Base-by-base conservation (phyloP, 2,329 filamentous ascomycete genomes). In the Eutypella sp. region DNA sequence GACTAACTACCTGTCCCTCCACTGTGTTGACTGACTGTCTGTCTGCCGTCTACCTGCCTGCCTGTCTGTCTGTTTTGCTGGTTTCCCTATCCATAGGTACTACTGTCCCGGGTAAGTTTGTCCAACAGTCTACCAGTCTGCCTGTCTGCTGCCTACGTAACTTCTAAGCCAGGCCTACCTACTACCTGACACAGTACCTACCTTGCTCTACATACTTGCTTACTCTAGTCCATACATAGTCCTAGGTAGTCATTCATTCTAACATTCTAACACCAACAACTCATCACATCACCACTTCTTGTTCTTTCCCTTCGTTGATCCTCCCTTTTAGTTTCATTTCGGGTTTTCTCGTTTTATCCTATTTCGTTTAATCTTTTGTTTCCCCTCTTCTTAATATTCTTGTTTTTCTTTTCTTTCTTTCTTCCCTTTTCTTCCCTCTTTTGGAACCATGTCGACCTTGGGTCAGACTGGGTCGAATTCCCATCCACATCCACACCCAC, bases 401-500 rank as follows among this genome's bases (percentile, higher is more conserved):
- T 53, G 46, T 49, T 44, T 40, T 50, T 46, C 23, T 43, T 40
- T 41, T 46, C 42, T 44, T 34, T 27, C 39, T 47, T 45, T 46
- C 47, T 46, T 48, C 47, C 53, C 45, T 46, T 46, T 48, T 48
- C 53, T 46, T 46, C 51, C 43, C 36, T 42, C 20, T 41, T 40
- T 46, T 45, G 48, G 42, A 51, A 59, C 55, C 58, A 76, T 76
- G 73, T 74, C 73, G 61, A 67, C 67, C 62, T 64, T 75, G 62
- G 72, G 73, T 56, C 71, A 71, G 54, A 59, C 70, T 50, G 73
- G 72, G 58, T 66, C 74, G 48, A 79, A 47, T 48, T 57, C 59
- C 52, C 60, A 76, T 57, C 65, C 68, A 61, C 76, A 79, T 48
- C 57, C 59, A 51, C 60, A 76, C 57, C 65, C 68, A 61, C 76